A percentile compares a stretch with the other conserved stretches of the same genome.
phyloP scores from a whole-genome alignment of 805 yeast species.

The Yarrowia sp. region DNA sequence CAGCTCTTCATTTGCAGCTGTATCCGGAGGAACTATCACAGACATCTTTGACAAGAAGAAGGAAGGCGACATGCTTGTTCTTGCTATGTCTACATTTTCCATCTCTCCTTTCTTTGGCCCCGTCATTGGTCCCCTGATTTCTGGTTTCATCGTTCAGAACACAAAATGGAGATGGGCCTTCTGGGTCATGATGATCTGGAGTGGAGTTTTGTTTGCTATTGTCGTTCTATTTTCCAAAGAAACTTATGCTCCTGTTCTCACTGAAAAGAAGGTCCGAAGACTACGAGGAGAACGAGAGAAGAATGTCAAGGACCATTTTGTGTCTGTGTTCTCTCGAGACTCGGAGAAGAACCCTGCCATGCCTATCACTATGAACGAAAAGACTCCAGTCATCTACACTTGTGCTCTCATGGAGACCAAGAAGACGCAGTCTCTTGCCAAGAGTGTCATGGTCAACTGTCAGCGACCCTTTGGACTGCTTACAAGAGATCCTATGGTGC shows the following conservation, averaged over 20 bases:
- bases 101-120: conserved; percentile 84
- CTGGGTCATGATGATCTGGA: conserved; percentile 74
- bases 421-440: neutral
- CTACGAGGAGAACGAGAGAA: conserved; percentile 53
- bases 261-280: conserved; percentile 67
- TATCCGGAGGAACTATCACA: conserved; percentile 83
- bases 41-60: conserved; percentile 76
- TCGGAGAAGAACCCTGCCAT: neutral
- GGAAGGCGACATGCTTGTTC: conserved; percentile 53
- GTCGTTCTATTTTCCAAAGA: conserved; percentile 64
- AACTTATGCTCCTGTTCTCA: conserved; percentile 81
- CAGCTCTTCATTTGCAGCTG: conserved; percentile 82
- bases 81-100: conserved; percentile 81
- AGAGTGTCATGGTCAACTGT: conserved; percentile 50
- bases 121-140: conserved; percentile 63
- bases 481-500: conserved; percentile 67
- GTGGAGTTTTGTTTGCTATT: conserved; percentile 60
- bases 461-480: conserved; percentile 63
- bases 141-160: conserved; percentile 51
- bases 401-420: conserved; percentile 30
- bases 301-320: neutral
- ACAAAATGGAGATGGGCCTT: conserved; percentile 56
- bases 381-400: conserved; percentile 1
- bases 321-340: neutral
- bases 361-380: neutral